Evolutionary conservation across 495 filamentous ascomycete species (phyloP).

Genomic region (Immersiella caudata): DNA sequence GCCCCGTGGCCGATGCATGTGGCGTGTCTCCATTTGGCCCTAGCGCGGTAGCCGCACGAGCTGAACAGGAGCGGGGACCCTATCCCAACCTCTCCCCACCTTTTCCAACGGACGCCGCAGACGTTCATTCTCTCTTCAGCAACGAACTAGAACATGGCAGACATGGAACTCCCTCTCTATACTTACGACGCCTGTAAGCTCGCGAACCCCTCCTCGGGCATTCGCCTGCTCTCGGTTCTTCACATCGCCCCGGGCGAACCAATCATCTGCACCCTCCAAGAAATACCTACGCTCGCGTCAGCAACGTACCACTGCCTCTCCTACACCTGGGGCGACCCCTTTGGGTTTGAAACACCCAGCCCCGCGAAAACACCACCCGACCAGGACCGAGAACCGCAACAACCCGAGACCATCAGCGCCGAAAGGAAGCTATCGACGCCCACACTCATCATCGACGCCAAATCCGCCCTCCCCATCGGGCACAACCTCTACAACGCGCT

Average conservation of each 20-base stretch:
- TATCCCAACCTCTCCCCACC: not conserved
- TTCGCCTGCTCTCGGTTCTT: not conserved
- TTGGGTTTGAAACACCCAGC: not conserved
- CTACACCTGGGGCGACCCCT: constrained; percentile 1
- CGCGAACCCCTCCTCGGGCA: constrained; percentile 4
- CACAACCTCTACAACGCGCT: constrained; percentile 6
- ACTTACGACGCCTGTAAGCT: not conserved
- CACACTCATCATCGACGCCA: not conserved
- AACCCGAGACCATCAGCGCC: constrained; percentile 3
- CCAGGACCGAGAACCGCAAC: not conserved
- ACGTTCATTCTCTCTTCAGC: not conserved
- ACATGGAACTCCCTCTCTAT: not conserved
- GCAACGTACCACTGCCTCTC: constrained; percentile 1
- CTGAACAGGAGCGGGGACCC: not conserved
- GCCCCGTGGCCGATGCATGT: no score
- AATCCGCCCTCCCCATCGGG: not conserved
- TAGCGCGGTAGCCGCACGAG: not conserved
- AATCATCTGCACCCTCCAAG: not conserved
- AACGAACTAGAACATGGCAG: not conserved
- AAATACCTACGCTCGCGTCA: not conserved
- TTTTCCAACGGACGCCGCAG: not conserved
- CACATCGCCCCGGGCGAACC: not conserved
- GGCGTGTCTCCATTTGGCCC: no score
- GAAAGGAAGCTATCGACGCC: not conserved
- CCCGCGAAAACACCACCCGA: not conserved